These are phyloP conservation scores for Apiospora phragmitis DNA, from an alignment of 2,329 filamentous ascomycete species.

Conservation along the genomic window DNA sequence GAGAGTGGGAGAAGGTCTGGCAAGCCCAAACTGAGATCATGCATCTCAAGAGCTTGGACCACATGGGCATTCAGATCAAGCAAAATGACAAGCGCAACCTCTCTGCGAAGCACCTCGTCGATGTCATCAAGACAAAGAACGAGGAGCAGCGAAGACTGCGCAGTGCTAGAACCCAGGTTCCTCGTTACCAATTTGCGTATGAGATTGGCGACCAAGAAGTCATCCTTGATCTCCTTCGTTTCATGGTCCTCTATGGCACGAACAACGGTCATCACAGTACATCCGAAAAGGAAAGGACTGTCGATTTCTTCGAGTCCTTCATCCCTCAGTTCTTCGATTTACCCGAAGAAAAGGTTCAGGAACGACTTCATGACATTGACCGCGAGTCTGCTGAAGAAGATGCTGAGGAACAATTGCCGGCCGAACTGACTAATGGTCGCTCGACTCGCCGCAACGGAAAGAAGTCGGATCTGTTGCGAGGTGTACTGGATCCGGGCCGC, in stretches of 20 bases:
- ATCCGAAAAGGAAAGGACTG: conserved; percentile 71
- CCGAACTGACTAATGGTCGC: conserved; percentile 69
- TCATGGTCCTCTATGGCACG: conserved; percentile 65
- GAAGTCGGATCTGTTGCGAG: conserved; percentile 79
- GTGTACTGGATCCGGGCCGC: conserved; percentile 77
- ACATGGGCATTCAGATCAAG: conserved; percentile 91
- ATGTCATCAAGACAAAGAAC: conserved; percentile 87
- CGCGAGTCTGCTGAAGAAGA: conserved; percentile 76
- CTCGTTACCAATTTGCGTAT: conserved; percentile 74
- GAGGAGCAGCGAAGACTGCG: conserved; percentile 83
- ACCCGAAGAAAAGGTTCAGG: conserved; percentile 66
- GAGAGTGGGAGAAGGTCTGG: conserved; percentile 99
- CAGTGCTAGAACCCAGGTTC: conserved; percentile 59
- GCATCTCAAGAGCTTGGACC: conserved; percentile 94
- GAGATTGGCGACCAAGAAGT: conserved; percentile 72
- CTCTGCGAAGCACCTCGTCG: conserved; percentile 84
- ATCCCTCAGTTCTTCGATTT: conserved; percentile 77
- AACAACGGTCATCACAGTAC: conserved; percentile 70
- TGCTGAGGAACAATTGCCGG: conserved; percentile 68
- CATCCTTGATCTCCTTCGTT: conserved; percentile 60
- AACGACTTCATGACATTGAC: conserved; percentile 67
- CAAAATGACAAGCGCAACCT: conserved; percentile 88
- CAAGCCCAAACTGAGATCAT: conserved; percentile 91
- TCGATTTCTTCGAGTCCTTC: conserved; percentile 76
- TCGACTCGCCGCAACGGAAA: conserved; percentile 68